Evolutionary conservation across 176 grass and related monocot species (phyloP).

Genomic region (Oryza glaberrima): DNA sequence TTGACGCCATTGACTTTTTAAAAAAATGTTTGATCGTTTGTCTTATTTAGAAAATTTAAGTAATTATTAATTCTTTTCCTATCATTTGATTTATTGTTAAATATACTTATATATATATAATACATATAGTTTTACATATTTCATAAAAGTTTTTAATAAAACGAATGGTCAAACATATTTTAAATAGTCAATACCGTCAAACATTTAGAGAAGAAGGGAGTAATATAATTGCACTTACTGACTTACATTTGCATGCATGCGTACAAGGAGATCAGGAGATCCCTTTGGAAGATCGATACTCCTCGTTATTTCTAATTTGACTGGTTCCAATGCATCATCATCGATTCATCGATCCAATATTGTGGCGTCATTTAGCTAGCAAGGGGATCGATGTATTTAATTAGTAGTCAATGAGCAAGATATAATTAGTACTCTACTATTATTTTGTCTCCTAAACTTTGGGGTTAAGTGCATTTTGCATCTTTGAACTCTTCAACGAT

Average conservation of each 20-base stretch:
- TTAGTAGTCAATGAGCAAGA: not conserved
- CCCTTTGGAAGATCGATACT: conserved; percentile 22
- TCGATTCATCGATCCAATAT: not conserved
- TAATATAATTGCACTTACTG: not conserved
- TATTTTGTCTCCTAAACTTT: not conserved
- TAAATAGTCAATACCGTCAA: no score
- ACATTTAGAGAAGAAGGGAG: no score
- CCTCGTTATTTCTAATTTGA: not conserved
- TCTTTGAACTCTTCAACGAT: not conserved
- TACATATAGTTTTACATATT: no score
- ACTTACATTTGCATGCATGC: not conserved
- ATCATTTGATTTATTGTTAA: no score
- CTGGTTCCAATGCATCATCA: not conserved
- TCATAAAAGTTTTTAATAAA: no score
- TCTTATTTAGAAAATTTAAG: no score
- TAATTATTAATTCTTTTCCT: no score
- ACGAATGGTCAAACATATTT: no score
- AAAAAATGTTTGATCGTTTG: no score
- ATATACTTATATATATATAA: no score
- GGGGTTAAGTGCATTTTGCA: not conserved
- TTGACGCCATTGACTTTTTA: no score
- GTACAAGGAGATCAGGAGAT: conserved; percentile 1
- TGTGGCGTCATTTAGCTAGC: conserved; percentile 2
- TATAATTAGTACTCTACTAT: not conserved
- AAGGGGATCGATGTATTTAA: not conserved